phyloP scores from a whole-genome alignment of 1,284 basidiomycete genomes.

The Trichosporon asahii region DNA sequence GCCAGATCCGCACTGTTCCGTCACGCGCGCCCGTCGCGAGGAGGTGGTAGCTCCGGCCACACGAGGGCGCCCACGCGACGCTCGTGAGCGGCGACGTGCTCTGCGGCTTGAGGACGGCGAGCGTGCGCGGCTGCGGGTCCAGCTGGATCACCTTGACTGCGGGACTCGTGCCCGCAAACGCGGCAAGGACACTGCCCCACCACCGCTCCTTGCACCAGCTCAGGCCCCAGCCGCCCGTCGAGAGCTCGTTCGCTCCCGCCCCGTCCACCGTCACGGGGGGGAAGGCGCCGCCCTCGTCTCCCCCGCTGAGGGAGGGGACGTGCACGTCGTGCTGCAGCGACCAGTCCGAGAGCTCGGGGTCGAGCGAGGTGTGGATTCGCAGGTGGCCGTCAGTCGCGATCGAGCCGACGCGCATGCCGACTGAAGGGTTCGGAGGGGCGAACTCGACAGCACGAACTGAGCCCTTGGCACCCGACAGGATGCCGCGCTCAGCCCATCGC shows the following conservation, averaged over 20 bases:
- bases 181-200: conserved; percentile 84
- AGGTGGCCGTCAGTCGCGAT: conserved; percentile 81
- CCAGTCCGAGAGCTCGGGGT: conserved; percentile 76
- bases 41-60: conserved; percentile 85
- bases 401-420: conserved; percentile 80
- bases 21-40: conserved; percentile 82
- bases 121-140: conserved; percentile 47
- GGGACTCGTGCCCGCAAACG: conserved; percentile 66
- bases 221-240: conserved; percentile 84
- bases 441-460: conserved; percentile 81
- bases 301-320: conserved; percentile 56
- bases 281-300: conserved; percentile 26
- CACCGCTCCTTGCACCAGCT: conserved; percentile 92
- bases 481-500: conserved; percentile 68
- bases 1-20: conserved; percentile 83
- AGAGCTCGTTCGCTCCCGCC: conserved; percentile 49
- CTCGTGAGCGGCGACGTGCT: conserved; percentile 61
- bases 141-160: conserved; percentile 62
- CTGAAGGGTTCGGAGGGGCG: conserved; percentile 65
- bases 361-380: conserved; percentile 84
- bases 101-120: conserved; percentile 42
- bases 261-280: conserved; percentile 7
- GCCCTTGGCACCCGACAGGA: conserved; percentile 75
- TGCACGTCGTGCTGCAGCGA: conserved; percentile 74
- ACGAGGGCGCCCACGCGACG: conserved; percentile 85